A percentile compares a stretch with the other conserved stretches of the same genome.
Conservation (phyloP, 2,329 filamentous ascomycete species). For the Basipetospora chlamydospora region DNA sequence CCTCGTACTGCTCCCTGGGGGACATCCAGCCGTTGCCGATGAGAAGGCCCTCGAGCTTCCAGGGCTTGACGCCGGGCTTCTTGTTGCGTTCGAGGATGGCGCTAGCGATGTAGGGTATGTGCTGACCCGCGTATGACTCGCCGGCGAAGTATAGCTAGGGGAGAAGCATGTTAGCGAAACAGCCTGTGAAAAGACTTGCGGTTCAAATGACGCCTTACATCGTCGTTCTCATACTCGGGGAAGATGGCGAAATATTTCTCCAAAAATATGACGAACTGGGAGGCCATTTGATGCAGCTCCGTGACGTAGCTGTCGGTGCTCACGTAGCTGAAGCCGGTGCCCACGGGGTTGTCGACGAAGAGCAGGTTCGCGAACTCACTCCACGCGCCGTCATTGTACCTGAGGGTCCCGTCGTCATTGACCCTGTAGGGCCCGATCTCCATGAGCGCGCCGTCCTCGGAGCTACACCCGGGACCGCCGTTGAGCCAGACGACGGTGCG, state of each 20-base stretch:
- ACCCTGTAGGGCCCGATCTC: slow-evolving; percentile 89
- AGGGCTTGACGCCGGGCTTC: slow-evolving; percentile 25
- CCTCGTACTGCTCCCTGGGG: slow-evolving; percentile 73
- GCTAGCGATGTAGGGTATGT: slow-evolving; percentile 93
- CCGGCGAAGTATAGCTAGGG: slow-evolving; percentile 78
- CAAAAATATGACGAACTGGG: slow-evolving; percentile 75
- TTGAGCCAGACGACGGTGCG: slow-evolving; percentile 95
- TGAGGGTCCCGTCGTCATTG: slow-evolving; percentile 55
- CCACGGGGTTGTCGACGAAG: slow-evolving; percentile 94
- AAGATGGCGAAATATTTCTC: slow-evolving; percentile 87
- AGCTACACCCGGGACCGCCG: slow-evolving; percentile 91
- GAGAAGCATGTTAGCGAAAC: slow-evolving; percentile 11
- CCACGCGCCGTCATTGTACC: slow-evolving; percentile 90
- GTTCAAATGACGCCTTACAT: no score
- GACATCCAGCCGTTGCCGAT: slow-evolving; percentile 99
- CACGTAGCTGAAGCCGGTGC: slow-evolving; percentile 91
- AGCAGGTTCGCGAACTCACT: slow-evolving; percentile 94
- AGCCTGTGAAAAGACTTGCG: no score
- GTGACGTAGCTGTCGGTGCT: slow-evolving; percentile 76
- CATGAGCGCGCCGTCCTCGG: slow-evolving; percentile 91
- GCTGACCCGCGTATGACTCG: slow-evolving; percentile 87
- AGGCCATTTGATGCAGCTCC: slow-evolving; percentile 78
- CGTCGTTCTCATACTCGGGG: slow-evolving; percentile 79
- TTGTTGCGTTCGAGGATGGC: slow-evolving; percentile 82
- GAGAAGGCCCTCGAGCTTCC: slow-evolving; percentile 72